Evolutionary conservation across 129 eudicot genomes (phyloP), one percentile per base, ranked within the genome.

Genomic region (Flaveria linearis): DNA sequence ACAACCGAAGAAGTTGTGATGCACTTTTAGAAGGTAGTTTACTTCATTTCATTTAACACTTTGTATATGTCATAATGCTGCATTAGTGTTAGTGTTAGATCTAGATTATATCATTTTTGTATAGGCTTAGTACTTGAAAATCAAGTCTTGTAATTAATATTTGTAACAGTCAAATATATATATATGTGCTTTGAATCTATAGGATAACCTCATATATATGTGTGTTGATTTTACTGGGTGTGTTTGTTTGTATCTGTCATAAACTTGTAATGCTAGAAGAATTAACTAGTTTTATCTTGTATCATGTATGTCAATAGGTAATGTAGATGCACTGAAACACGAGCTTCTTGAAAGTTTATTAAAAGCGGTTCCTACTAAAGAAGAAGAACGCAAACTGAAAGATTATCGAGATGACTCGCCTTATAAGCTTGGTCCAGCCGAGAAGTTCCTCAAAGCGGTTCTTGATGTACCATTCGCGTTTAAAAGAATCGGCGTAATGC

Each of bases 331-430:
- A 41, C 94, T 91, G 22, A 92, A 96, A n/a, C 83, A 92, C 5
- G 99, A 95, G 74, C 91, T 91, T 76, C 97, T 95, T 69, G 99
- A 95, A 81, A 89, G 91, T 80, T 83, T 95, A 58, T 66, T 86
- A 74, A 95, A 91, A 75, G 91, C 91, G 99, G 95, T 96, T 62
- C 99, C 96, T 26, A 84, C 96, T 0, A 89, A 95, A 69, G 99
- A 95, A 63, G 99, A 95, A 77, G 99, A 95, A 56, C 85, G 88
- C 17, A 95, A 86, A 76, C 85, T 95, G 11, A 91, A 80, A 71
- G 99, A 89, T 47, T 78, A 91, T 80, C 82, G 81, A 70, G 97
- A 89, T 50, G 92, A 84, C 72, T 91, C 92, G 25, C 95, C 91
- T 41, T 46, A 78, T 66, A 91, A 95, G 86, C 96, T 95, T 61